Evolutionary conservation across 1,284 basidiomycete genomes (phyloP), one percentile per base, ranked within the genome.

Genomic region (Irpex lacteus): DNA sequence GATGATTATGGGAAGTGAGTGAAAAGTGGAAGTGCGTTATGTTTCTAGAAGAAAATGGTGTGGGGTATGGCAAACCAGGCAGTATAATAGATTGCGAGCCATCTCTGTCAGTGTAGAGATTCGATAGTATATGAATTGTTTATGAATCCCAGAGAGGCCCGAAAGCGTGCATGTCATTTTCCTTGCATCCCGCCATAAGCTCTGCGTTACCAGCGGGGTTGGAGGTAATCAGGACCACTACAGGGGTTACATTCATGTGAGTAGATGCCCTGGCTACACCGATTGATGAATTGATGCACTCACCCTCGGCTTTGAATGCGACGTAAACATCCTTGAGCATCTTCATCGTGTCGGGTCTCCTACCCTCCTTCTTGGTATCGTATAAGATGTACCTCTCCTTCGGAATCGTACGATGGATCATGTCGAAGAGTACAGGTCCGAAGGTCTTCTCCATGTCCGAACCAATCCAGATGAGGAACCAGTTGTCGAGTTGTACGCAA

Each of bases 401-500:
- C 1, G 78, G 78, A 4, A 88, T 71, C 63, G 82, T 77, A 54
- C 78, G 75, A 63, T 80, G 77, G 69, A 87, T 86, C 40, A 78
- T 69, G 53, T 72, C 73, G 18, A 73, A 67, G 15, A 78, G 75
- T 19, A 74, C 76, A 21, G 74, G 71, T 4, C 77, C 77, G 63
- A 77, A 77, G 9, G 75, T 77, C 60, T 74, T 75, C 65, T 75
- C 75, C 60, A 77, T 73, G 63, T 77, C 75, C 9, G 74, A 74
- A 34, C 76, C 76, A 60, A 77, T 75, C 85, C 85, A 87, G 60
- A 87, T 84, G 50, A 86, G 73, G 70, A 83, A 86, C 84, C 84
- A 83, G 66, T 56, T 58, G 36, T 62, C 18, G 58, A 67, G 66
- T 66, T 72, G 70, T 36, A 77, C 63, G 58, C 73, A 76, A 11